Evolutionary conservation across 169 alveolate genomes (phyloP), one percentile per base, ranked within the genome.

Genomic region (Perkinsus olseni): DNA sequence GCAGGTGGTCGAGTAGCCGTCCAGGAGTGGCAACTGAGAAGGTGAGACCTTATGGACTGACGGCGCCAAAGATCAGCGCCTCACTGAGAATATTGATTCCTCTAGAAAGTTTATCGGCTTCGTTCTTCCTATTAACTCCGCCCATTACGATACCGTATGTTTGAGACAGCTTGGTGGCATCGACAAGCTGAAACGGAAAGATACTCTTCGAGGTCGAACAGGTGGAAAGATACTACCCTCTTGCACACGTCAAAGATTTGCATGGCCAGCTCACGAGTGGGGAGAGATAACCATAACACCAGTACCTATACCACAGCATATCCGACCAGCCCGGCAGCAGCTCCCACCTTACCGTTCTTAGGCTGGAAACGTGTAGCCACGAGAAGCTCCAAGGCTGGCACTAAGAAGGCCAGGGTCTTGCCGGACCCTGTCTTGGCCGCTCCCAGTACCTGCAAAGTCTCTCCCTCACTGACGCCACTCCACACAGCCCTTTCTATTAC

Each of bases 91-190:
- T 95, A 95, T 98, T 99, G 34, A 99, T 98, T 39, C 99, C 99
- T 93, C 98, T 98, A 93, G 96, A 95, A 50, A 99, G 97, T 96
- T 98, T 98, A 91, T 97, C 98, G 13, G 99, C 99, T 96, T 99
- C 99, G 91, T 98, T 97, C 93, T 97, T 97, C 93, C 99, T 97
- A 95, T 99, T 99, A 74, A 99, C 98, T 36, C 99, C 99, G 28
- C 99, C 99, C 96, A 99, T 98, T n/a, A 98, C 98, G 39, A 99
- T 97, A 6, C 99, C 99, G 74, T 97, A 98, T 34, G 99, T 98
- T 95, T 98, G 99, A 62, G 82, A 62, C 8, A 62, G 82, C 82
- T 62, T 62, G 37, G 82, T 62, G 31, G 82, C 13, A 24, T 62
- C 82, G 8, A 62, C 82, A 4, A 62, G 34, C 82, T 62, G 34